These are phyloP conservation scores for Penicillium psychrofluorescens DNA, from an alignment of 495 filamentous ascomycete species.

Conservation along the genomic window DNA sequence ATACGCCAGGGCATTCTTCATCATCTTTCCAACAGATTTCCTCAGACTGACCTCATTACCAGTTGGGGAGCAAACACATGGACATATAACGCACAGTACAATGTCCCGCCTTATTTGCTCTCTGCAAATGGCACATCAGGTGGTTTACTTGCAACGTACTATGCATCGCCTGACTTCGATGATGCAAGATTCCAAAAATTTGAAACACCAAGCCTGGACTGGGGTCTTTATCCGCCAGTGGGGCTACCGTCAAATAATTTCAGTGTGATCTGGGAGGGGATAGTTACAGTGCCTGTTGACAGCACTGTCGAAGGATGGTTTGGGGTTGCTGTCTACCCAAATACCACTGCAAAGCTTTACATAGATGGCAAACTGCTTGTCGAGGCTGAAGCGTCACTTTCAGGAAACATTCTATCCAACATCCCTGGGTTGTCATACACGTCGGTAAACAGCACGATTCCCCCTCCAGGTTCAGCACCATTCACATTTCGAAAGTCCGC, in stretches of 20 bases:
- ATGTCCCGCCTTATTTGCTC: constrained; percentile 32
- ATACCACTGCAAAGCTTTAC: constrained; percentile 28
- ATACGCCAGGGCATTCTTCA: constrained; percentile 31
- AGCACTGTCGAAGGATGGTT: constrained; percentile 19
- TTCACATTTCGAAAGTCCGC: constrained; percentile 28
- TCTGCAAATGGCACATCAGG: constrained; percentile 21
- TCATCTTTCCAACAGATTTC: constrained; percentile 14
- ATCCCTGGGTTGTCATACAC: constrained; percentile 23
- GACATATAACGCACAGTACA: constrained; percentile 34
- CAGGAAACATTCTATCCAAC: constrained; percentile 13
- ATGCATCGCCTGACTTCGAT: constrained; percentile 28
- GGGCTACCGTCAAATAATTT: constrained; percentile 36
- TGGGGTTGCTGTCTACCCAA: constrained; percentile 28
- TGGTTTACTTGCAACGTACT: constrained; percentile 33
- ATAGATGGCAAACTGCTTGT: constrained; percentile 19
- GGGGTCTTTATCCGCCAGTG: constrained; percentile 33
- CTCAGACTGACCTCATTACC: constrained; percentile 23
- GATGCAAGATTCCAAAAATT: constrained; percentile 15
- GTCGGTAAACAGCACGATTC: constrained; percentile 18
- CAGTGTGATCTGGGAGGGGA: constrained; percentile 34
- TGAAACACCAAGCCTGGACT: constrained; percentile 31
- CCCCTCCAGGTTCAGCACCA: constrained; percentile 24
- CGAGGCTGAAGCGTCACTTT: background rate
- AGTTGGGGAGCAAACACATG: constrained; percentile 36
- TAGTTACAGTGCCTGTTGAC: constrained; percentile 26